A percentile compares a stretch with the other conserved stretches of the same genome.
Evolutionary conservation across 345 rosid species (phyloP).

Genomic region (Gossypium raimondii): DNA sequence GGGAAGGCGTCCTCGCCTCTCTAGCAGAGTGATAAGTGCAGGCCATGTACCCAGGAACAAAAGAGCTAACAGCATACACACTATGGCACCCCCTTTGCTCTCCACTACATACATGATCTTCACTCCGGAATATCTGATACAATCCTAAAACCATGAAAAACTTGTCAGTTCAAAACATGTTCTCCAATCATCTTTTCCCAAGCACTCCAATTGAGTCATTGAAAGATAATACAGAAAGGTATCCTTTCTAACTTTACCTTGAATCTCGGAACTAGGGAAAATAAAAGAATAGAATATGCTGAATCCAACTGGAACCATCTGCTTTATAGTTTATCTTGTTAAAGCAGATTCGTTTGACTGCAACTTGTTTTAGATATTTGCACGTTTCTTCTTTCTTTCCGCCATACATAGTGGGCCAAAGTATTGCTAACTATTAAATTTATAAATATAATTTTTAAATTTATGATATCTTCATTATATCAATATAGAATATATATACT

Average conservation of each 20-base stretch:
- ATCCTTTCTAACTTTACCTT: background rate
- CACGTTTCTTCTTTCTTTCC: background rate
- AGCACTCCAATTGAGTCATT: background rate
- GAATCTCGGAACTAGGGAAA: background rate
- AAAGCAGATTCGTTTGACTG: background rate
- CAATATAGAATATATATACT: too few species aligned
- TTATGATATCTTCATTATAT: too few species aligned
- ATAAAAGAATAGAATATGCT: background rate
- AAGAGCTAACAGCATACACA: slow-evolving; percentile 70
- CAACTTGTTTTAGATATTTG: background rate
- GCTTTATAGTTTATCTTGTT: background rate
- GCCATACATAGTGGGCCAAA: background rate
- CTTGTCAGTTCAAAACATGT: background rate
- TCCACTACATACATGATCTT: slow-evolving; percentile 52
- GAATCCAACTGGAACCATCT: background rate
- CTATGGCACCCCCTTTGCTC: slow-evolving; percentile 85
- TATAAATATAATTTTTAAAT: too few species aligned
- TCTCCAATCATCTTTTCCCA: background rate
- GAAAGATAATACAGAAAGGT: background rate
- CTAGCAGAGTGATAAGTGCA: slow-evolving; percentile 66
- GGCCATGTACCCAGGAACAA: slow-evolving; percentile 89
- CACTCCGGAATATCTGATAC: slow-evolving; percentile 4
- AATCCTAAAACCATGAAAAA: background rate
- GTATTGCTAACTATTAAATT: too few species aligned
- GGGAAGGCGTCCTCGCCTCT: slow-evolving; percentile 85